Evolutionary conservation across 306 rosid genomes (phyloP).

Genomic region (Gillenia trifoliata): DNA sequence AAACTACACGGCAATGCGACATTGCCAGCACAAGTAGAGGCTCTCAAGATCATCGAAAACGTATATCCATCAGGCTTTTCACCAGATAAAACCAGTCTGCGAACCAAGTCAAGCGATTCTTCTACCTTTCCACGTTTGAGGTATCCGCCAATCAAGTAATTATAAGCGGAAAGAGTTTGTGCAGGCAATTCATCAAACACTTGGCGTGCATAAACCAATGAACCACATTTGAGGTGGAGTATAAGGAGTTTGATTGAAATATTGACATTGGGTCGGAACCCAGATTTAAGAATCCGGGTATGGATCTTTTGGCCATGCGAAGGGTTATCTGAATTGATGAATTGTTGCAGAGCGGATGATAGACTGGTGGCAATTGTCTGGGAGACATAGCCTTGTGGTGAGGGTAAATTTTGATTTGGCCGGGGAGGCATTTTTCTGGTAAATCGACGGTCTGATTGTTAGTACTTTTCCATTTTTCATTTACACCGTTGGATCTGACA

Average conservation of each 20-base stretch:
- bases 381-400: constrained; percentile 23
- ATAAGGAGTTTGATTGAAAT: constrained; percentile 76
- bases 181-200: constrained; percentile 63
- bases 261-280: constrained; percentile 60
- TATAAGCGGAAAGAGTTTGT: constrained; percentile 65
- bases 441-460: constrained; percentile 12
- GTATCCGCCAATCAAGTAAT: constrained; percentile 68
- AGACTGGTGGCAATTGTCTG: constrained; percentile 25
- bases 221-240: constrained; percentile 53
- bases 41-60: constrained; percentile 72
- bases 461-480: constrained; percentile 31
- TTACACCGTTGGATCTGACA: constrained; percentile 1
- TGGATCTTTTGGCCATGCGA: constrained; percentile 72
- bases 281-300: constrained; percentile 69
- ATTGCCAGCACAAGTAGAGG: constrained; percentile 42
- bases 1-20: constrained; percentile 28
- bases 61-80: constrained; percentile 76
- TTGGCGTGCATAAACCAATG: constrained; percentile 59
- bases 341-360: constrained; percentile 50
- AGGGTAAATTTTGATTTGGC: constrained; percentile 1
- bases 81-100: constrained; percentile 46
- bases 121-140: constrained; percentile 49
- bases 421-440: neutral
- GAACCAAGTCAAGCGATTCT: constrained; percentile 49
- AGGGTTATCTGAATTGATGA: constrained; percentile 71